Conservation (phyloP, 108 stramenopile genomes). For the Parmales sp. region DNA sequence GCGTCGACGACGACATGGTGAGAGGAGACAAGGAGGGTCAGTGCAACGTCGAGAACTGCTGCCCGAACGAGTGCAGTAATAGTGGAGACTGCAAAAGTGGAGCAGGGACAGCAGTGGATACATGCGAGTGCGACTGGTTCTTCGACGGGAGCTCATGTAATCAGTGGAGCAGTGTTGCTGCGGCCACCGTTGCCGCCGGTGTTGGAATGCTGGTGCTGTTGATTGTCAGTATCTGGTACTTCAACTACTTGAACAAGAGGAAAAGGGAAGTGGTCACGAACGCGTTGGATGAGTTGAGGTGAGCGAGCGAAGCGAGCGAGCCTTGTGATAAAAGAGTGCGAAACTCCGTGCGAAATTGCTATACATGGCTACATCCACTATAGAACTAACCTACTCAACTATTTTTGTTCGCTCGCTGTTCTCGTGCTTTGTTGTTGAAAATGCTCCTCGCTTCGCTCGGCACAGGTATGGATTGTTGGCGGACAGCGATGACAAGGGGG, state of each 20-base stretch:
- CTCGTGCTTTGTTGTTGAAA: too few species aligned
- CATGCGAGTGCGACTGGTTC: conserved; percentile 11
- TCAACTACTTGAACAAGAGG: background rate
- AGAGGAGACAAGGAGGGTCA: background rate
- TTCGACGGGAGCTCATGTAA: background rate
- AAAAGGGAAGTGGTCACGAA: background rate
- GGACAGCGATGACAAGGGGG: background rate
- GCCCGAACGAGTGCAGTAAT: background rate
- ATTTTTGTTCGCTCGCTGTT: too few species aligned
- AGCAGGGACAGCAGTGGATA: background rate
- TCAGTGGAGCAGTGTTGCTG: background rate
- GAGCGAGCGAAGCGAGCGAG: too few species aligned
- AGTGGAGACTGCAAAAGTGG: background rate
- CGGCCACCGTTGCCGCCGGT: too few species aligned
- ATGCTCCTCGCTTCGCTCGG: too few species aligned
- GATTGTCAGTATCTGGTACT: background rate
- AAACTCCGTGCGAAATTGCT: too few species aligned
- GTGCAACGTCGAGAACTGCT: background rate
- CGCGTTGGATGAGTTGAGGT: background rate
- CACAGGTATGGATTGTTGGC: background rate
- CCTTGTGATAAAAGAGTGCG: too few species aligned
- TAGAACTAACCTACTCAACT: too few species aligned
- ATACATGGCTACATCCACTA: too few species aligned
- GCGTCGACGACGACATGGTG: too few species aligned
- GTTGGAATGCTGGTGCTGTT: background rate